A percentile compares a stretch with the other conserved stretches of the same genome.
Conservation (phyloP, 1,139 yeast species). For the Geotrichum citri-aurantii region DNA sequence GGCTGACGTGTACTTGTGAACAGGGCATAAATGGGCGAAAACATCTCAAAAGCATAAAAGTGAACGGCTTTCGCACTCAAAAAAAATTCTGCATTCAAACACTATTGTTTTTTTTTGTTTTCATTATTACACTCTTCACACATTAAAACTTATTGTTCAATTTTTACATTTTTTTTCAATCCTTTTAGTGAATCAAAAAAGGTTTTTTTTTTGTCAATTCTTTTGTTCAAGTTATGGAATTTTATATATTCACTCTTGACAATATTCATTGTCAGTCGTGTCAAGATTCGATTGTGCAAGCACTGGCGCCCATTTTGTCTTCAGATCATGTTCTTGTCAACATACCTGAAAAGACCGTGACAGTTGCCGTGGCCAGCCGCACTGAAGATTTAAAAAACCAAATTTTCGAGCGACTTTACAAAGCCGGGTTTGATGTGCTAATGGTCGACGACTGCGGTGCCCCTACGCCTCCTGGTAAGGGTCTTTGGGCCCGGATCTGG, state of each 20-base stretch:
- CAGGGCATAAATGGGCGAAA: background rate
- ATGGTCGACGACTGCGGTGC: constrained; percentile 22
- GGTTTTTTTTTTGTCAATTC: no score
- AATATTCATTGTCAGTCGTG: constrained; percentile 19
- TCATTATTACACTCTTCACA: no score
- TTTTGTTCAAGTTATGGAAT: constrained; percentile 12
- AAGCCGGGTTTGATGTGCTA: constrained; percentile 32
- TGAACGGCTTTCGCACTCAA: background rate
- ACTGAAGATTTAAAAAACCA: background rate
- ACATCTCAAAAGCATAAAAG: background rate
- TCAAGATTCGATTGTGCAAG: constrained; percentile 6
- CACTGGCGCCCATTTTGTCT: constrained; percentile 5
- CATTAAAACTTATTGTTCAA: no score
- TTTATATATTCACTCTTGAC: constrained; percentile 10
- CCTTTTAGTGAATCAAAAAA: background rate
- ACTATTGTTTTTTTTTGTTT: background rate
- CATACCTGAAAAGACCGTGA: constrained; percentile 7
- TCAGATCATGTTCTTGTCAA: constrained; percentile 7
- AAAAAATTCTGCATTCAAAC: background rate
- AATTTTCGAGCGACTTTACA: constrained; percentile 9
- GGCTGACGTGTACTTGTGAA: background rate
- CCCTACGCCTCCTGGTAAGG: constrained; percentile 16
- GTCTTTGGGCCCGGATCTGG: constrained; percentile 23
- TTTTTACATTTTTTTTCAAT: background rate
- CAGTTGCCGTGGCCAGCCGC: constrained; percentile 9